Base-by-base conservation (phyloP, 1,139 yeast genomes). In the Blastobotrys illinoisensis region DNA sequence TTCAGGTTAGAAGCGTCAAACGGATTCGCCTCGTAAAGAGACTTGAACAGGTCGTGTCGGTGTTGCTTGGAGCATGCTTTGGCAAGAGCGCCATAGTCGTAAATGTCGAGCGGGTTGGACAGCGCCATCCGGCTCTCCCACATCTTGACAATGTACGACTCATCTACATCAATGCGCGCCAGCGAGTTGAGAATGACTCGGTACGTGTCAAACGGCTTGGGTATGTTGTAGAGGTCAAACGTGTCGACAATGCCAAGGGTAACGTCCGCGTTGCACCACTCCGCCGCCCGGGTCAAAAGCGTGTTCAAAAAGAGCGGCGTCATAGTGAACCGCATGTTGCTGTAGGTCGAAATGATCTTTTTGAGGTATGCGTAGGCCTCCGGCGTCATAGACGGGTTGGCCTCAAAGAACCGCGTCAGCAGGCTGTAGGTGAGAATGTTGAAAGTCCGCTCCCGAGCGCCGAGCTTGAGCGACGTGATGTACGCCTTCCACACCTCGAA, bases 61-160 rank as follows among this genome's bases (percentile, higher is more conserved):
- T 53, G 54, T 46, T 64, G 61, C 45, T 68, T 60, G 26, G 64
- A 62, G 58, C 70, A 67, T 5, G 73, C 73, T 49, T 69, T 63
- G 26, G 67, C 65, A 57, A 90, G 74, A 1, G 96, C 88, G 50
- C 91, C 85, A 93, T 96, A 88, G 72, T 88, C 96, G 23, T 93
- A 95, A 64, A 82, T 82, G 9, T 95, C 91, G 18, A 63, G 24
- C 20, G 72, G 68, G 58, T 84, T 88, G 62, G 85, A 78, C 57
- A 76, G 74, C 13, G 66, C 57, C 51, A 86, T 71, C 46, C 86
- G 74, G 53, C 80, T 80, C 58, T 79, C 74, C 90, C 95, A 88
- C 59, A 81, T 75, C 23, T 68, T 64, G 28, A 51, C 54, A 58
- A 85, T 70, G 56, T 87, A 83, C 53, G 81, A 85, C 16, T 72